Base-by-base conservation (phyloP, 23 red algal genomes). In the Rhodosorus marinus region DNA sequence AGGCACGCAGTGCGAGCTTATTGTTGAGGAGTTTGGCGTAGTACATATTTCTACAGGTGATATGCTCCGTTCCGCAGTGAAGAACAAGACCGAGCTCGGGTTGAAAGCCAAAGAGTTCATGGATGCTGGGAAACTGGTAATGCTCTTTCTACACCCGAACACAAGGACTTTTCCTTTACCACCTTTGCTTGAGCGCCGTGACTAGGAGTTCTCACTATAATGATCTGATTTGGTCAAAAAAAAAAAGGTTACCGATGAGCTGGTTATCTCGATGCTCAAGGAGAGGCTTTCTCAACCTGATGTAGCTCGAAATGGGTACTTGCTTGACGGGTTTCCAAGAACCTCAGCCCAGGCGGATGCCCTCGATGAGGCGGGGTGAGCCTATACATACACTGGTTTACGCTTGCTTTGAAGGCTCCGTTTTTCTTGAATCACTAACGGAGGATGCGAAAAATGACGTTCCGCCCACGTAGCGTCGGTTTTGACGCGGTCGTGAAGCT, bases 1-100 rank as follows among this genome's bases (percentile, higher is more conserved):
- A 46, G 90, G 90, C 27, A 98, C 90, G 11, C 90, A 98, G 32
- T 83, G 76, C 28, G 81, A 67, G 29, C 57, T 79, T 27, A 59
- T 98, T 26, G 79, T 74, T n/a, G 20, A 70, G 14, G 59, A 66
- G 15, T 98, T 81, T 60, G 48, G 49, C 1, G 41, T 85, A 15
- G 90, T 98, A 30, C 90, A 98, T 42, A 70, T 98, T 42, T 98
- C 90, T 0, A 98, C 90, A 7, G 90, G 90, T 19, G 90, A 98
- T 45, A 98, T 98, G 90, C 60, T 98, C 21, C 76, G 90, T 29
- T 72, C 73, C 23, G 90, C 77, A 5, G 75, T 98, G 4, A 45
- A 22, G 32, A 51, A 43, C 7, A 45, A 67, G 29, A 68, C 77
- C 8, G 33, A 72, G 22, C 69, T 98, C 22, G 90, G 90, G 33